Percentiles rank a stretch among this genome's conserved stretches.
phyloP scores from a whole-genome alignment of 441 rosid species.

The Syzygium syzygioides region DNA sequence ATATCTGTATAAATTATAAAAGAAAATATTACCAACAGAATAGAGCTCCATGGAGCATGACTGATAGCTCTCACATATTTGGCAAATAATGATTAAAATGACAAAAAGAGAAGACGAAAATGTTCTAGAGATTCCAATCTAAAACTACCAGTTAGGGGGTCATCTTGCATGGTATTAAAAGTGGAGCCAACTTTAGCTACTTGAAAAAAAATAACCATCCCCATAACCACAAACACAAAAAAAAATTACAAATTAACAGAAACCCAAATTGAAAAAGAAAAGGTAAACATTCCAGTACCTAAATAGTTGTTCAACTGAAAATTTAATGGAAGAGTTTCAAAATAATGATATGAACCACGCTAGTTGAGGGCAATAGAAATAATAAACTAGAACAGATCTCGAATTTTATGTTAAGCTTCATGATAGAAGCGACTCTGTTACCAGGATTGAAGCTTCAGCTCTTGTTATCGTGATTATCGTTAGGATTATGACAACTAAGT shows the following conservation, averaged over 20 bases:
- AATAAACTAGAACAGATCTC: background rate
- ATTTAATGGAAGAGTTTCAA: background rate
- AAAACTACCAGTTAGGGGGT: background rate
- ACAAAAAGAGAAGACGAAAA: background rate
- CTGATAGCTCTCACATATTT: background rate
- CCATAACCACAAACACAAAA: background rate
- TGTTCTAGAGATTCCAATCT: background rate
- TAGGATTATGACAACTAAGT: background rate
- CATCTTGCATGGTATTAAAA: background rate
- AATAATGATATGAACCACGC: background rate
- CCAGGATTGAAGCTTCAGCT: background rate
- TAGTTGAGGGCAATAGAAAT: background rate
- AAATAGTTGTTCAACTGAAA: background rate
- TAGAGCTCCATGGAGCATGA: background rate
- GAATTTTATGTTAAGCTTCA: background rate
- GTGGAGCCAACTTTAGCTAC: background rate
- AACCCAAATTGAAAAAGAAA: background rate
- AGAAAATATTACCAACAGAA: constrained; percentile 4
- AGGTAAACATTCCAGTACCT: background rate
- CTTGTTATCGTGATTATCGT: background rate
- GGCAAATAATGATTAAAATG: background rate
- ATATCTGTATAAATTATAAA: constrained; percentile 41
- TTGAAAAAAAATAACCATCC: background rate
- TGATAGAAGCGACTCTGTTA: background rate
- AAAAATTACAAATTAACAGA: background rate